phyloP scores from a whole-genome alignment of 345 rosid species.

The Ailanthus altissimus region DNA sequence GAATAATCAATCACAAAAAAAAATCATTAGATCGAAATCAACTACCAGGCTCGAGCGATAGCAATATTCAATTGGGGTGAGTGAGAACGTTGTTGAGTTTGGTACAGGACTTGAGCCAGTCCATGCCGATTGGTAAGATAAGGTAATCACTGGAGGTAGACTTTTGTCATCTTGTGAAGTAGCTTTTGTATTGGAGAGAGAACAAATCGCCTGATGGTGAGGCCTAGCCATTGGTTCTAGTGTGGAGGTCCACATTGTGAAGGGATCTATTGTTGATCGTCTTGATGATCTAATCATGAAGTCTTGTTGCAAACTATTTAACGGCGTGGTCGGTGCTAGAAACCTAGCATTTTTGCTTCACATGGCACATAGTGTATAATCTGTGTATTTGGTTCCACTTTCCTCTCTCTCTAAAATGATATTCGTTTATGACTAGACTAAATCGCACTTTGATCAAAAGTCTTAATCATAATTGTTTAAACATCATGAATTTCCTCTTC shows the following conservation, averaged over 20 bases:
- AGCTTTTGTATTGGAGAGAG: slow-evolving; percentile 63
- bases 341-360: slow-evolving; percentile 43
- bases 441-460: slow-evolving; percentile 6
- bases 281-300: slow-evolving; percentile 63
- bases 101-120: too few species aligned
- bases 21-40: too few species aligned
- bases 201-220: slow-evolving; percentile 85
- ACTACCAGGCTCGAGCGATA: too few species aligned
- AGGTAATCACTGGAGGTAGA: slow-evolving; percentile 69
- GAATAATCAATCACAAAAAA: too few species aligned
- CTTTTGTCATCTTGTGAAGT: slow-evolving; percentile 58
- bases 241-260: slow-evolving; percentile 67
- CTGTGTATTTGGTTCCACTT: not conserved
- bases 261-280: slow-evolving; percentile 72
- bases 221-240: slow-evolving; percentile 86
- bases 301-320: slow-evolving; percentile 24
- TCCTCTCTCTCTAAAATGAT: too few species aligned
- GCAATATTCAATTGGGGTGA: too few species aligned
- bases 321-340: slow-evolving; percentile 34
- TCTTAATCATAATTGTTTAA: not conserved
- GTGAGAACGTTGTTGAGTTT: too few species aligned
- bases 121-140: too few species aligned
- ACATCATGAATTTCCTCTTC: slow-evolving; percentile 76
- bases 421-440: too few species aligned
- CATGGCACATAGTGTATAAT: slow-evolving; percentile 48